These are phyloP conservation scores for Neurospora sp. DNA, from an alignment of 495 filamentous ascomycete genomes.

Conservation along the genomic window DNA sequence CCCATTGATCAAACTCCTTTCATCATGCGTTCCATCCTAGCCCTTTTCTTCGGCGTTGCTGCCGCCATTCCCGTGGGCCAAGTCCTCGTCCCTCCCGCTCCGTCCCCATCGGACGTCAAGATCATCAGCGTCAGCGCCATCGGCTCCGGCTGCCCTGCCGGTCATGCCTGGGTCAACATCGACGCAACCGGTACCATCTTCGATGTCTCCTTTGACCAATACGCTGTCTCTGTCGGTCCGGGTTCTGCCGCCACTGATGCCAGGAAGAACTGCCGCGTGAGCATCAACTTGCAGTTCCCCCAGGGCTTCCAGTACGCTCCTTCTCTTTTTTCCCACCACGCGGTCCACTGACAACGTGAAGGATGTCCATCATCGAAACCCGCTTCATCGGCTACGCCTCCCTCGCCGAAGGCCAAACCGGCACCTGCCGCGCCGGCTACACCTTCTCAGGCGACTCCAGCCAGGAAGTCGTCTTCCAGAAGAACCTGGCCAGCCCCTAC, in stretches of 20 bases:
- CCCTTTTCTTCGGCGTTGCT: slow-evolving; percentile 8
- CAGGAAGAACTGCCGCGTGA: slow-evolving; percentile 39
- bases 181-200: slow-evolving; percentile 29
- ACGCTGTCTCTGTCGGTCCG: slow-evolving; percentile 36
- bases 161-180: slow-evolving; percentile 21
- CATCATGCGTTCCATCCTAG: slow-evolving; percentile 15
- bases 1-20: background rate
- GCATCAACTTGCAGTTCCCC: slow-evolving; percentile 35
- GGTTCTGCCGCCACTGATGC: slow-evolving; percentile 24
- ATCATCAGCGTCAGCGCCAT: slow-evolving; percentile 21
- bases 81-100: slow-evolving; percentile 2
- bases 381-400: slow-evolving; percentile 25
- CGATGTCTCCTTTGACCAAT: slow-evolving; percentile 39
- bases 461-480: slow-evolving; percentile 27
- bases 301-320: slow-evolving; percentile 30
- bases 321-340: background rate
- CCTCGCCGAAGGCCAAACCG: slow-evolving; percentile 14
- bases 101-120: slow-evolving; percentile 11
- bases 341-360: too few relatives aligned
- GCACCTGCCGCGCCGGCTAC: slow-evolving; percentile 18
- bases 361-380: slow-evolving; percentile 26
- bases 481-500: slow-evolving; percentile 22
- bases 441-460: slow-evolving; percentile 21
- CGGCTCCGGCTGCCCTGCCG: slow-evolving; percentile 22
- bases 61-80: slow-evolving; percentile 7